Evolutionary conservation across 192 early-diverging fungal species (phyloP), one percentile per base, ranked within the genome.

Genomic region (Phycomyces blakesleeanus): DNA sequence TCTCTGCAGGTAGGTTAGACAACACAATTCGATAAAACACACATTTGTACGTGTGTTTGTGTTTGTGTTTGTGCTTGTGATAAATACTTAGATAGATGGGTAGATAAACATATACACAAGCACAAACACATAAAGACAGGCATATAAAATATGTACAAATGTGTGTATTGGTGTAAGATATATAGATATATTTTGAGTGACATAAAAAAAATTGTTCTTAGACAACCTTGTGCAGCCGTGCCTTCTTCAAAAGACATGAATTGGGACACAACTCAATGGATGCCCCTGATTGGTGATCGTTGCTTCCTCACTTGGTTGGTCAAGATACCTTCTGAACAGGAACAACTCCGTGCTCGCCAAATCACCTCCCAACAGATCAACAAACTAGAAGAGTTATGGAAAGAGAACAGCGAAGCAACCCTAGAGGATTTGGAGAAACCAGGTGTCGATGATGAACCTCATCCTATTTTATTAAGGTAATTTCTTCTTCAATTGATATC

Each of bases 221-320:
- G 94, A 56, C 90, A 91, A 74, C 88, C 94, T 21, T 99, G 97
- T 66, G 94, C 97, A 0, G 88, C 90, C n/a, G 83, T 87, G 54
- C 85, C 92, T 27, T 85, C 85, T 57, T 88, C 87, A 60, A 96
- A 97, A 74, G 96, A 98, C 66, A 85, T 91, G 76, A 93, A 87
- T 68, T 99, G 97, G 97, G 96, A 99, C 67, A 83, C 94, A 11
- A 83, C 86, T 14, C 94, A 98, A 64, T 99, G 97, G 97, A 83
- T 93, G 71, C 94, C 97, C 14, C 81, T 99, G 66, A 96, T 99
- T 57, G 89, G 92, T 60, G 94, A 99, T 67, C 83, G 94, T n/a
- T 87, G 89, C 41, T 93, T 99, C 53, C 74, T 99, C 37, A 85
- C 88, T 29, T 99, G 97, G 97, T 79, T 99, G 16, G 93, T 99